A percentile compares a stretch with the other conserved stretches of the same genome.
phyloP scores from a whole-genome alignment of 164 flowering plant genomes.

The Cinnamomum chago region DNA sequence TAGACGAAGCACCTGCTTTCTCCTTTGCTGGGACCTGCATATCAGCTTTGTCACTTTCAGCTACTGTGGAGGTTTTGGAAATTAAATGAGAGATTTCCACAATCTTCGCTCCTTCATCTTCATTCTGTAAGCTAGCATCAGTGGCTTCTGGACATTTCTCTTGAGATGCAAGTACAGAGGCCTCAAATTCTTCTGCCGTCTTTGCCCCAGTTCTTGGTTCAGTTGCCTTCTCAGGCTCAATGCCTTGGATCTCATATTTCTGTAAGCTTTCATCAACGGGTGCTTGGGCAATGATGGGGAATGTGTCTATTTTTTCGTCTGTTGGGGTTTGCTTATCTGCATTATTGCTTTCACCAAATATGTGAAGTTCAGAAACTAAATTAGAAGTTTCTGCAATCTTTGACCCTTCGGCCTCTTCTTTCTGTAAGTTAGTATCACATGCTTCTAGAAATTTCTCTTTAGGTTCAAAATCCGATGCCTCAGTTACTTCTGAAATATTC shows the following conservation, averaged over 20 bases:
- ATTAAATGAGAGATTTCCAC: not conserved
- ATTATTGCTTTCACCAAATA: not conserved
- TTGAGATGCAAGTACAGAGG: not conserved
- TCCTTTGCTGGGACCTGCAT: not conserved
- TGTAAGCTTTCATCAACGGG: not conserved
- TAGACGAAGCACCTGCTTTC: not conserved
- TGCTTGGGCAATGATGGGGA: slow-evolving; percentile 1
- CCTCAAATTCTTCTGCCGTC: not conserved
- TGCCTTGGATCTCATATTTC: not conserved
- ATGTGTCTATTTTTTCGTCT: not conserved
- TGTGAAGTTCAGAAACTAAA: slow-evolving; percentile 1
- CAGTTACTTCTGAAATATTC: not conserved
- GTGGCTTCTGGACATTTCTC: not conserved
- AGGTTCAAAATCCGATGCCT: not conserved
- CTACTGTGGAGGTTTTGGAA: not conserved
- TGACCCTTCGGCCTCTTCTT: slow-evolving; percentile 7
- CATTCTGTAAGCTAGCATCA: not conserved
- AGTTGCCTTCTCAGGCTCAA: not conserved
- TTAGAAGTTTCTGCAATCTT: slow-evolving; percentile 13
- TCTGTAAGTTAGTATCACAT: not conserved
- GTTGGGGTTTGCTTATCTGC: not conserved
- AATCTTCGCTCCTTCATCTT: not conserved
- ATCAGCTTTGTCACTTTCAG: not conserved
- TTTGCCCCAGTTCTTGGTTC: not conserved
- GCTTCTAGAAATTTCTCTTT: not conserved